Evolutionary conservation across 2,329 filamentous ascomycete species (phyloP), one percentile per base, ranked within the genome.

Genomic region (Xylariaceae sp.): DNA sequence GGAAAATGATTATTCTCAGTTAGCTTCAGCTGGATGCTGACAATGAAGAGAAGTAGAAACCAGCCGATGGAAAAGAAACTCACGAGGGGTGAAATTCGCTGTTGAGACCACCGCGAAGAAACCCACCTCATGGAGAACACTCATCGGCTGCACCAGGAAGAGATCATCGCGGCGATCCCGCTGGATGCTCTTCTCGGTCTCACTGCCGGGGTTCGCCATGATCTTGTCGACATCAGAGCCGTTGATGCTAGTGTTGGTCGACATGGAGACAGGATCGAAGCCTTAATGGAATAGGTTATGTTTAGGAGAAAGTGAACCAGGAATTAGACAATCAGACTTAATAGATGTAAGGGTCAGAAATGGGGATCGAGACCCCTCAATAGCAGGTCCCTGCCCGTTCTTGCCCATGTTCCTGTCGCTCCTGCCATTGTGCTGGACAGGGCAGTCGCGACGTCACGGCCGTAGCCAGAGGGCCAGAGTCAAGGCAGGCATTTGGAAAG

Each of bases 1-100:
- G 17, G 2, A 23, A 45, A 8, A 41, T 41, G 37, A 8, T 41
- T 44, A 5, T 5, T 30, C 23, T 30, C 23, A 15, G 30, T 61
- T 64, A 58, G 64, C 61, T 39, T 10, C 9, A n/a, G 45, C 49
- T 45, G 39, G 8, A 15, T 7, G 15, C 23, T 35, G 3, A 13
- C 11, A 39, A 4, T 3, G 13, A 1, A n/a, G 10, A 15, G 15
- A 13, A 3, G 15, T 37, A 39, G 47, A 18, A 8, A 58, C 23
- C 17, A 48, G 47, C 1, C 41, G 5, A 15, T 18, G 10, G 50
- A 18, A 47, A 35, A 53, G 59, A 47, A 53, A 63, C 69, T 54
- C 56, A 71, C 69, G 68, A 37, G 69, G 68, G 45, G 68, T 70
- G 47, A 71, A 70, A 54, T 71, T 70, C 30, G 68, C 68, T n/a